These are phyloP conservation scores for Cyberlindnera galapagoensis DNA, from an alignment of 805 yeast genomes.

Conservation along the genomic window DNA sequence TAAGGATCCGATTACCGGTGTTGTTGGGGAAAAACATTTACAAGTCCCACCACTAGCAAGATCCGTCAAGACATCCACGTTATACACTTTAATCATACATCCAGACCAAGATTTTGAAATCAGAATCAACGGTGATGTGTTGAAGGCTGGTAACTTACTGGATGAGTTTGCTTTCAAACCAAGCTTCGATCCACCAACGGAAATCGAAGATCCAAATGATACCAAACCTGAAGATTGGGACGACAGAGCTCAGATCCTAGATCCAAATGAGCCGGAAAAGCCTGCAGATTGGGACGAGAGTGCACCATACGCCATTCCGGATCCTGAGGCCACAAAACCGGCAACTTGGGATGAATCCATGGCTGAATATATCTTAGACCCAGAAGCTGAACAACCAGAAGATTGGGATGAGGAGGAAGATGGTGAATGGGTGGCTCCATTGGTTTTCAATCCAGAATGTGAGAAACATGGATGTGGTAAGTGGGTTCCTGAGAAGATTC, in stretches of 20 bases:
- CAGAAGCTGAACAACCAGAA: constrained; percentile 59
- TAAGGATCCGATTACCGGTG: constrained; percentile 46
- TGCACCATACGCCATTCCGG: constrained; percentile 57
- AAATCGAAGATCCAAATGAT: constrained; percentile 51
- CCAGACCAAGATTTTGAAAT: constrained; percentile 68
- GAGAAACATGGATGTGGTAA: constrained; percentile 68
- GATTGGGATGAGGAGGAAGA: constrained; percentile 90
- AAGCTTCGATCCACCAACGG: constrained; percentile 57
- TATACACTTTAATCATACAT: constrained; percentile 72
- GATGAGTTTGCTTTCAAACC: constrained; percentile 56
- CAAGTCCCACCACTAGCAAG: constrained; percentile 50
- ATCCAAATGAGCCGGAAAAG: constrained; percentile 55
- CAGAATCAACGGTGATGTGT: constrained; percentile 73
- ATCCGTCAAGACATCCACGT: constrained; percentile 48
- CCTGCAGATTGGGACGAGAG: constrained; percentile 85
- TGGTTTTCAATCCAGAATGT: constrained; percentile 70
- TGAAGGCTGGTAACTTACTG: constrained; percentile 61
- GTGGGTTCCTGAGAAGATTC: constrained; percentile 64
- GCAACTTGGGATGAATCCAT: constrained; percentile 72
- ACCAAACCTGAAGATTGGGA: constrained; percentile 79
- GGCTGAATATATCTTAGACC: constrained; percentile 56
- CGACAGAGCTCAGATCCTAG: constrained; percentile 59
- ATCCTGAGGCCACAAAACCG: constrained; percentile 65
- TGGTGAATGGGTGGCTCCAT: constrained; percentile 77
- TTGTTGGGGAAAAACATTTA: constrained; percentile 64